phyloP scores from a whole-genome alignment of 768 basidiomycete species.

The Lactarius trivialis region DNA sequence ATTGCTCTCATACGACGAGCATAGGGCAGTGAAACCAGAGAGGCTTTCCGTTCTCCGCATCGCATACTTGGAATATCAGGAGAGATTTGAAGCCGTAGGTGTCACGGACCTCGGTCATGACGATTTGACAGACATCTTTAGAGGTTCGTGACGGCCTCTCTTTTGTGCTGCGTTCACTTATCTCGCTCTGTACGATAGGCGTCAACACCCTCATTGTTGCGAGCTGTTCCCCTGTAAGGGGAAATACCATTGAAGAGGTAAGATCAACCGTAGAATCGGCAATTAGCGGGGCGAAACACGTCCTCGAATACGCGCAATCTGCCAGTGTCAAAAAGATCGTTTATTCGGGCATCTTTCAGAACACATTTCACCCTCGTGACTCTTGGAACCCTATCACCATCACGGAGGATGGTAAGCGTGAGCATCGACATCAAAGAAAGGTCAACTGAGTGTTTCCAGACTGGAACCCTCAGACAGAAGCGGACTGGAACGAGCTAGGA shows the following conservation, averaged over 20 bases:
- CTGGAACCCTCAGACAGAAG: constrained; percentile 15
- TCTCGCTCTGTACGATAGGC: not conserved
- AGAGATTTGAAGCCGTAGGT: constrained; percentile 24
- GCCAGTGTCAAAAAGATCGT: constrained; percentile 14
- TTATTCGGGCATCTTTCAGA: constrained; percentile 8
- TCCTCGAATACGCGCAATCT: constrained; percentile 5
- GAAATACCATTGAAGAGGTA: not conserved
- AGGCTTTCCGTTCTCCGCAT: not conserved
- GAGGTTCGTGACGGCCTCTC: constrained; percentile 19
- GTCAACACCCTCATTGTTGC: constrained; percentile 6
- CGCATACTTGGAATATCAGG: constrained; percentile 14
- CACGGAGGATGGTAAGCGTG: constrained; percentile 10
- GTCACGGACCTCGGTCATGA: constrained; percentile 24
- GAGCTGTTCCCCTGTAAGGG: not conserved
- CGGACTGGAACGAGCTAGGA: constrained; percentile 9
- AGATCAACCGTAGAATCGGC: constrained; percentile 1
- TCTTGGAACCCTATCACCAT: constrained; percentile 15
- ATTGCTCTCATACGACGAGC: not conserved
- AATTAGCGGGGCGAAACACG: constrained; percentile 1
- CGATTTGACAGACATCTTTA: constrained; percentile 25
- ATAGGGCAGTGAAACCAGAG: constrained; percentile 6
- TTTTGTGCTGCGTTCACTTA: not conserved
- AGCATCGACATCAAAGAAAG: not conserved
- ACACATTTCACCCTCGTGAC: constrained; percentile 10
- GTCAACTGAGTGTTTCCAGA: constrained; percentile 2